phyloP scores from a whole-genome alignment of 148 eudicot species.

The Limonium bicolor region DNA sequence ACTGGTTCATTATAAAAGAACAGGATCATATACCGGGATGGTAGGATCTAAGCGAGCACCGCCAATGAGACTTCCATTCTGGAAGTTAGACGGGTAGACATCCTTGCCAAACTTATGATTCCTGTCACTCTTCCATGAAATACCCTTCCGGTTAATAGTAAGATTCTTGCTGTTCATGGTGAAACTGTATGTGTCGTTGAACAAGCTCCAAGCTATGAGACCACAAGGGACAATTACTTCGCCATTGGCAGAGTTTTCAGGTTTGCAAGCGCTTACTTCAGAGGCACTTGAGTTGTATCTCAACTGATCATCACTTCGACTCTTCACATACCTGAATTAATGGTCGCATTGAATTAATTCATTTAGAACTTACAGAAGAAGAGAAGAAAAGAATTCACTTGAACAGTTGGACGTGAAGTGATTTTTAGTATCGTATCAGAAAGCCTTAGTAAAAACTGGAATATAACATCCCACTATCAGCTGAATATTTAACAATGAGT shows the following conservation, averaged over 20 bases:
- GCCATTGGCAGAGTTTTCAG: conserved; percentile 27
- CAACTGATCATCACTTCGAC: conserved; percentile 67
- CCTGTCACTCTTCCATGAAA: conserved; percentile 97
- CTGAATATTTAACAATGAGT: too few species aligned
- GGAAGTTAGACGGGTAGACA: conserved; percentile 76
- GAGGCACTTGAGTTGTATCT: conserved; percentile 14
- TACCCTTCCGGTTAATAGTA: conserved; percentile 46
- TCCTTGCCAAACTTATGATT: conserved; percentile 81
- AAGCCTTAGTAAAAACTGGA: too few species aligned
- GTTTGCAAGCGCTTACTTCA: conserved; percentile 25
- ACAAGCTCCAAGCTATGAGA: conserved; percentile 97
- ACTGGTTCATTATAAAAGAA: too few species aligned
- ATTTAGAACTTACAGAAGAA: too few species aligned
- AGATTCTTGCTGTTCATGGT: conserved; percentile 28
- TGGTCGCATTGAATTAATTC: neutral
- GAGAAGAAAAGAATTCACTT: too few species aligned
- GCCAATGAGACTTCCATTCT: conserved; percentile 53
- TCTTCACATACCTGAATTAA: conserved; percentile 59
- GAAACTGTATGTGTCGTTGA: conserved; percentile 85
- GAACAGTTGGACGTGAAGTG: too few species aligned
- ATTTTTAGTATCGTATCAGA: too few species aligned
- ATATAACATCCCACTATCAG: too few species aligned
- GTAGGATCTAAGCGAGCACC: conserved; percentile 39
- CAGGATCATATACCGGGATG: conserved; percentile 70
- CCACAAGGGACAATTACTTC: conserved; percentile 80